phyloP scores from a whole-genome alignment of 768 basidiomycete species.

The Termitomyces eurrhizus region DNA sequence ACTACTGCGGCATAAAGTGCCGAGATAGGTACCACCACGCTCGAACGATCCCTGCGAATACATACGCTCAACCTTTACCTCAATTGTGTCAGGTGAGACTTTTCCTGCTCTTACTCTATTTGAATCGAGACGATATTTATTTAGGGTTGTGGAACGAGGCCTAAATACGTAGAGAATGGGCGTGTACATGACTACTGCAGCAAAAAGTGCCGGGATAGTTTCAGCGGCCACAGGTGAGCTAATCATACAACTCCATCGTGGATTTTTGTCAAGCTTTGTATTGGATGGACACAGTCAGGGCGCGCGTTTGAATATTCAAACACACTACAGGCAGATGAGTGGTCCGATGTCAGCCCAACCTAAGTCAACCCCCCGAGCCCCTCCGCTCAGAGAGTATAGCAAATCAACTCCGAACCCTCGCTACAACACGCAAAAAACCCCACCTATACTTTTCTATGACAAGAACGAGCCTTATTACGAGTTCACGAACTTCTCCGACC shows the following conservation, averaged over 20 bases:
- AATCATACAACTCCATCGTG: background rate
- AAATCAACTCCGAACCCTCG: constrained; percentile 6
- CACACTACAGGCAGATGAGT: background rate
- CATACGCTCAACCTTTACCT: no score
- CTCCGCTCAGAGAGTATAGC: constrained; percentile 1
- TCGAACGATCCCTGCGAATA: background rate
- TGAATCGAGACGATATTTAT: background rate
- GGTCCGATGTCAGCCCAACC: constrained; percentile 6
- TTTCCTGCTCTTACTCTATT: background rate
- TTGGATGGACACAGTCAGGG: background rate
- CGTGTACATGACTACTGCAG: constrained; percentile 8
- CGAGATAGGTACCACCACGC: background rate
- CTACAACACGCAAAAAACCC: background rate
- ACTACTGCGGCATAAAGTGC: constrained; percentile 6
- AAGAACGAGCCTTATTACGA: constrained; percentile 61
- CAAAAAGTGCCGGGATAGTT: constrained; percentile 1
- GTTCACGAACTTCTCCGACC: constrained; percentile 71
- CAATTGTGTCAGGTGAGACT: background rate
- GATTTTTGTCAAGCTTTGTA: background rate
- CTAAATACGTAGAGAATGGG: constrained; percentile 1
- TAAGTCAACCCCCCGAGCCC: background rate
- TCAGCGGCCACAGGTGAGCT: constrained; percentile 5
- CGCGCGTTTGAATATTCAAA: constrained; percentile 1
- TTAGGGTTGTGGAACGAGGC: constrained; percentile 4
- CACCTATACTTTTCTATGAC: constrained; percentile 56